Conservation (phyloP, 2,329 filamentous ascomycete species). For the Scorias spongiosa region DNA sequence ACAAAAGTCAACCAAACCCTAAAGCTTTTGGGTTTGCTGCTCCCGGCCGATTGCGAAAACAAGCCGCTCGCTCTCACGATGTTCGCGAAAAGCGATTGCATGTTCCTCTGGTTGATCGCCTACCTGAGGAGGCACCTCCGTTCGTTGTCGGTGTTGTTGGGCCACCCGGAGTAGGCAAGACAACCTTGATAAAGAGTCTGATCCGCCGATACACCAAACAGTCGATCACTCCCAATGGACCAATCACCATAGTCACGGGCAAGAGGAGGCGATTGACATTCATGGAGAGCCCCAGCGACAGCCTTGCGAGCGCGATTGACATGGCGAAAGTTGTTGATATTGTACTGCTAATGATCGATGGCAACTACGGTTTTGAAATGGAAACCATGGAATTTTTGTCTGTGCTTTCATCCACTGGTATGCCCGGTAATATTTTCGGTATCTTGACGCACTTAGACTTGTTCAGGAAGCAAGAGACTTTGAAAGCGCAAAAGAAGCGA, state of each 20-base stretch:
- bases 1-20: conserved; percentile 52
- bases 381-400: conserved; percentile 99
- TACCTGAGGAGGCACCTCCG: conserved; percentile 89
- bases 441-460: conserved; percentile 92
- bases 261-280: conserved; percentile 93
- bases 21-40: conserved; percentile 81
- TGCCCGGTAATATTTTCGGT: conserved; percentile 97
- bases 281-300: conserved; percentile 86
- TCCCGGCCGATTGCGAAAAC: conserved; percentile 64
- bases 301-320: conserved; percentile 91
- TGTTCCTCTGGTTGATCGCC: conserved; percentile 87
- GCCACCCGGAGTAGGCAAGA: conserved; percentile 86
- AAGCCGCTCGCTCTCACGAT: conserved; percentile 58
- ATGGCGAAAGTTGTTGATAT: conserved; percentile 96
- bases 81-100: conserved; percentile 92
- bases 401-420: conserved; percentile 79
- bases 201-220: conserved; percentile 52
- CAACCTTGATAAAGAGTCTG: conserved; percentile 6
- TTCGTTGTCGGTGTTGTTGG: conserved; percentile 89
- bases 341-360: conserved; percentile 93
- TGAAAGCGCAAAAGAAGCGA: conserved; percentile 90
- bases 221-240: conserved; percentile 76
- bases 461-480: conserved; percentile 80
- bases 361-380: conserved; percentile 98
- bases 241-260: conserved; percentile 89